phyloP scores from a whole-genome alignment of 441 rosid species.

The Arabidopsis hybrid region DNA sequence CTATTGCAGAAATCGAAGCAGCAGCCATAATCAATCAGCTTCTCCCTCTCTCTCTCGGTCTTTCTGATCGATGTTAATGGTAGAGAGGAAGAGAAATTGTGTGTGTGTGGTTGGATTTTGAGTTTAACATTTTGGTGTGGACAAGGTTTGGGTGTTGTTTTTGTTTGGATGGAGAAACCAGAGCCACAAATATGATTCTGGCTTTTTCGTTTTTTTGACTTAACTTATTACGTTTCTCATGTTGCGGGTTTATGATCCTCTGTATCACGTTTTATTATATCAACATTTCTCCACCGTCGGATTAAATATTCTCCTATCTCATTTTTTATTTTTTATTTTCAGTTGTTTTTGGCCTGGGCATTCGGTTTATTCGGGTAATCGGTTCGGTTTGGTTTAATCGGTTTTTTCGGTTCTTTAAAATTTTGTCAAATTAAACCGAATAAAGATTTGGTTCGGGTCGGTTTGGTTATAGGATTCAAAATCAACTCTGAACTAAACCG shows the following conservation, averaged over 20 bases:
- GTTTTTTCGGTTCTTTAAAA: too few relatives aligned
- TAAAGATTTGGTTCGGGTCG: too few relatives aligned
- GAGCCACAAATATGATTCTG: slow-evolving; percentile 37
- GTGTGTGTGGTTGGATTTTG: slow-evolving; percentile 30
- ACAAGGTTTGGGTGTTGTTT: slow-evolving; percentile 38
- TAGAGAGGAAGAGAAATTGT: slow-evolving; percentile 14
- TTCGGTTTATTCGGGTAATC: too few relatives aligned
- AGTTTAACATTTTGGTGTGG: slow-evolving; percentile 38
- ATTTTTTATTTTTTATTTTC: not conserved
- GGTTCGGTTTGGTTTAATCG: too few relatives aligned
- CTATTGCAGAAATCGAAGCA: slow-evolving; percentile 58
- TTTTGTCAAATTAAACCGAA: too few relatives aligned
- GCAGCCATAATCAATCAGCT: slow-evolving; percentile 58
- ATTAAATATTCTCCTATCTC: not conserved
- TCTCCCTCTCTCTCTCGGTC: not conserved
- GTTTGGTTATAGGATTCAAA: too few relatives aligned
- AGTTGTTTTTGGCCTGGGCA: too few relatives aligned
- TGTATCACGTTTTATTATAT: not conserved
- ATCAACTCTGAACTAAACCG: too few relatives aligned
- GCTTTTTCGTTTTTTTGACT: not conserved
- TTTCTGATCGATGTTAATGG: slow-evolving; percentile 12
- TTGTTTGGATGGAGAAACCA: slow-evolving; percentile 40
- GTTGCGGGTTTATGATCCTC: too few relatives aligned
- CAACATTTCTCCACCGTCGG: slow-evolving; percentile 1
- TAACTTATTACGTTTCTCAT: not conserved